Evolutionary conservation across 2,329 filamentous ascomycete species (phyloP).

Genomic region (Pseudopyrenochaeta lycopersici): DNA sequence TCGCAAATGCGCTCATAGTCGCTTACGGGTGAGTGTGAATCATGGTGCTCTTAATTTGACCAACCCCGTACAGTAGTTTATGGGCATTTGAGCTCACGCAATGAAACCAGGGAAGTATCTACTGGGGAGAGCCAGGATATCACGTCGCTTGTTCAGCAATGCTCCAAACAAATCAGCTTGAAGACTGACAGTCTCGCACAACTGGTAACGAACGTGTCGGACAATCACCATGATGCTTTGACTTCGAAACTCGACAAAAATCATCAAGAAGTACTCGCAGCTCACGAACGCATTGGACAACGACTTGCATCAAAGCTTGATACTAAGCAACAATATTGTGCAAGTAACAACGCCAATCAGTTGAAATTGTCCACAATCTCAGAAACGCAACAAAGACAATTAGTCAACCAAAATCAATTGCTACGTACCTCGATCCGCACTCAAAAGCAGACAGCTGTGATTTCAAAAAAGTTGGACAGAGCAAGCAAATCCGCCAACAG

Average conservation of each 20-base stretch:
- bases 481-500: background rate
- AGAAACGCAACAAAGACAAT: too few species aligned
- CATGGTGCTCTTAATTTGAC: too few species aligned
- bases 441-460: background rate
- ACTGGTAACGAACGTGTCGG: background rate
- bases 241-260: background rate
- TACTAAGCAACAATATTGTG: too few species aligned
- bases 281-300: background rate
- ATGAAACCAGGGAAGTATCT: background rate
- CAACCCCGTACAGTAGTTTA: background rate
- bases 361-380: too few species aligned
- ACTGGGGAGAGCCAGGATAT: background rate
- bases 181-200: background rate
- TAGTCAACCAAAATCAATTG: background rate
- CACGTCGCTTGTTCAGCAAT: background rate
- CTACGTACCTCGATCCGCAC: background rate
- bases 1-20: slow-evolving; percentile 6
- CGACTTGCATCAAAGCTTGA: too few species aligned
- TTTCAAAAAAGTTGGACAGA: background rate
- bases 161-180: background rate
- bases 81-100: background rate
- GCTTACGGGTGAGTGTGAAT: slow-evolving; percentile 7
- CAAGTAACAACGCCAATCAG: too few species aligned
- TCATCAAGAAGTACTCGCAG: background rate
- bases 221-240: background rate